Evolutionary conservation across 139 green algal genomes (phyloP), one percentile per base, ranked within the genome.

Genomic region (Haematococcus sp.): DNA sequence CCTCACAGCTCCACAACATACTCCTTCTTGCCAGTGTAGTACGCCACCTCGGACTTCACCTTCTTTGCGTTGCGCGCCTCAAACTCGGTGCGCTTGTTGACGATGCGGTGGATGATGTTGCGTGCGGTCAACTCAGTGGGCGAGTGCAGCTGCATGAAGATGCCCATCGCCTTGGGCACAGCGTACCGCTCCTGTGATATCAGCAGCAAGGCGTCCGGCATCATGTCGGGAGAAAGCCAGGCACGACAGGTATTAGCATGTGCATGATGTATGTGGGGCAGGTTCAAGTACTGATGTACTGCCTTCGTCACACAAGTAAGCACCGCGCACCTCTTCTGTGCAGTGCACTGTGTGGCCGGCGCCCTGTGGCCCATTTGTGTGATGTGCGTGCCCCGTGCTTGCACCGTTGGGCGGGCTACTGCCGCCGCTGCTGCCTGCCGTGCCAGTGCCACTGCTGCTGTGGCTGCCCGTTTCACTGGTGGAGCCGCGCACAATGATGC

Each of bases 51-150:
- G 33, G 73, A 85, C 70, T 87, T 87, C 32, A 80, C 61, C 81
- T 97, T 96, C 63, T 90, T 92, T 23, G 79, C 83, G 35, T 94
- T 88, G 33, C 90, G 83, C 32, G 81, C 86, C 81, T 97, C 94
- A 68, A 93, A 97, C 30, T 81, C 83, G 46, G 86, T 70, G 27
- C 90, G 83, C 84, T 99, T 98, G 58, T 87, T 78, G 49, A 98
- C 83, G 49, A 99, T 98, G 70, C 96, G 88, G 51, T 89, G 77
- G 70, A 99, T 97, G 73, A 99, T 93, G 58, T 85, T 89, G 31
- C 85, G 82, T 0, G 93, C 95, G 4, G 92, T 97, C 52, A 93
- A 90, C 22, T 85, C 58, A 58, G 44, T 87, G 52, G 89, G 89
- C n/a, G 82, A 91, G 27, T 74, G 23, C 65, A 97, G 76, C 73